Percentiles rank a stretch among this genome's conserved stretches.
These are phyloP conservation scores for Porphyrellus cyaneotinctus DNA, from an alignment of 768 basidiomycete species.

Conservation along the genomic window DNA sequence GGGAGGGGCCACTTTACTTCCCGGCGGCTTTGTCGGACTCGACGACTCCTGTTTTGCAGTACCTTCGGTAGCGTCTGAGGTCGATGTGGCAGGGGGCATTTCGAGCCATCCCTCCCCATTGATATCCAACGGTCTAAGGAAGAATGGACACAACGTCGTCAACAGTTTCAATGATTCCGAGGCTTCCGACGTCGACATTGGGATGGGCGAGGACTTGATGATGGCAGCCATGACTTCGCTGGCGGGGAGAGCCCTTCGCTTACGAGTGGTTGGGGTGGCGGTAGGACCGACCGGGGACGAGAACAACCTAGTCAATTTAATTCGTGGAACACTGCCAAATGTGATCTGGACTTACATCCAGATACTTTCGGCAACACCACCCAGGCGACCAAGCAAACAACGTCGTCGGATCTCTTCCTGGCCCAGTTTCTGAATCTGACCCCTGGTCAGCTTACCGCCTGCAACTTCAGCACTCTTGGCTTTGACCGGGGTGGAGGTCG, in stretches of 20 bases:
- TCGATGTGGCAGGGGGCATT: conserved; percentile 35
- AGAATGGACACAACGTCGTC: conserved; percentile 72
- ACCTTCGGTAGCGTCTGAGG: conserved; percentile 13
- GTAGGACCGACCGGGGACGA: conserved; percentile 55
- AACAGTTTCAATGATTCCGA: conserved; percentile 69
- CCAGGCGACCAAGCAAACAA: conserved; percentile 71
- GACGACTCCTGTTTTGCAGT: conserved; percentile 9
- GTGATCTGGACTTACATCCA: conserved; percentile 61
- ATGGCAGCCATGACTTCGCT: conserved; percentile 66
- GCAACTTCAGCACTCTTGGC: conserved; percentile 35
- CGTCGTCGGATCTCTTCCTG: conserved; percentile 78
- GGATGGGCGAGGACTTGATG: conserved; percentile 77
- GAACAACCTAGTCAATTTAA: conserved; percentile 49
- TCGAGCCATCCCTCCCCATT: conserved; percentile 53
- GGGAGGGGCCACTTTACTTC: conserved; percentile 24
- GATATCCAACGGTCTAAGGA: conserved; percentile 61
- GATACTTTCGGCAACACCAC: conserved; percentile 79
- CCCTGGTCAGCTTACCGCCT: conserved; percentile 52
- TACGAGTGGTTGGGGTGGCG: conserved; percentile 54
- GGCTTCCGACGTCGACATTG: conserved; percentile 74
- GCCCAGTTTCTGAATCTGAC: conserved; percentile 64
- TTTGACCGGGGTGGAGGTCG: conserved; percentile 66
- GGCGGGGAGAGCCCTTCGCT: conserved; percentile 65
- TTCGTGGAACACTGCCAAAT: background rate
- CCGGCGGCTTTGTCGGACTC: conserved; percentile 38